These are phyloP conservation scores for Irpex lacteus DNA, from an alignment of 1,284 basidiomycete genomes.

Conservation along the genomic window DNA sequence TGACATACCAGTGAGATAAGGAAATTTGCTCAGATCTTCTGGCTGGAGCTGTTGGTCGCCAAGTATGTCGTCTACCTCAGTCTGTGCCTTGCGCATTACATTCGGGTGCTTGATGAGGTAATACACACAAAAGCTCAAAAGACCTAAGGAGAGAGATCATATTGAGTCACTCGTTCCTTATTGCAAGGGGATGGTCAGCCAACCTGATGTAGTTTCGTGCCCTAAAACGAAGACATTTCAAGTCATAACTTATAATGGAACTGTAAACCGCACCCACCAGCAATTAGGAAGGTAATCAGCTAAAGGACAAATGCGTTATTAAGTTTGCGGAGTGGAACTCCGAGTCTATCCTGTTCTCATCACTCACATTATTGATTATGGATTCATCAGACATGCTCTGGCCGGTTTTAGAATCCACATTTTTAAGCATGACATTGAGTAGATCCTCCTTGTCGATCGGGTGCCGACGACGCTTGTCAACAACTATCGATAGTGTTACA, in stretches of 20 bases:
- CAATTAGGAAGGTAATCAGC: slow-evolving; percentile 52
- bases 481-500: slow-evolving; percentile 30
- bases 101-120: slow-evolving; percentile 45
- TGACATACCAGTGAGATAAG: slow-evolving; percentile 38
- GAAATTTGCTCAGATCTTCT: slow-evolving; percentile 40
- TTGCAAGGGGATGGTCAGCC: neutral
- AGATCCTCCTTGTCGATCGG: slow-evolving; percentile 41
- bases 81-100: slow-evolving; percentile 41
- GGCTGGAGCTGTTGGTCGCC: slow-evolving; percentile 35
- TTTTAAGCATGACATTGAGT: slow-evolving; percentile 43
- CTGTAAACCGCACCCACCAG: slow-evolving; percentile 28
- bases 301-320: slow-evolving; percentile 16
- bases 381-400: slow-evolving; percentile 37
- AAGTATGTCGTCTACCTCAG: slow-evolving; percentile 44
- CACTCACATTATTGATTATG: slow-evolving; percentile 32
- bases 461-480: slow-evolving; percentile 35
- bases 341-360: slow-evolving; percentile 27
- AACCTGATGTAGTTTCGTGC: slow-evolving; percentile 47
- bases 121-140: slow-evolving; percentile 39
- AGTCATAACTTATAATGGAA: neutral
- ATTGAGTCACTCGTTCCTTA: neutral
- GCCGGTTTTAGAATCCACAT: slow-evolving; percentile 46
- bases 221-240: slow-evolving; percentile 20
- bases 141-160: slow-evolving; percentile 20
- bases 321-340: neutral